Evolutionary conservation across 441 rosid species (phyloP), one percentile per base, ranked within the genome.

Genomic region (Erodium trifolium): DNA sequence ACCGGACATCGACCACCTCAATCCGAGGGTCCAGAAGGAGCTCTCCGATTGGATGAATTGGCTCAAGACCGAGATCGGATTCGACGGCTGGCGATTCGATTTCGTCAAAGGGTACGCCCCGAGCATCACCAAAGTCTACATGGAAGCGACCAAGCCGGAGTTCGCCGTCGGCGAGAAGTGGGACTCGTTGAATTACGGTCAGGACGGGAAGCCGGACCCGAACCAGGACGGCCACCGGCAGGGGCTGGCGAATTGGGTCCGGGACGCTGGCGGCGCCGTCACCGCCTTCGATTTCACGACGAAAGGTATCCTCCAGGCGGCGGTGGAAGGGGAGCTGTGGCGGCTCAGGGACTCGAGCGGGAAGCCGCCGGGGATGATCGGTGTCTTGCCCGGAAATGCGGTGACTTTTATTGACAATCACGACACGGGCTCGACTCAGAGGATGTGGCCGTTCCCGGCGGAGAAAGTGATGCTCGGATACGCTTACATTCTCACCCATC

Each of bases 391-490:
- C 0, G 73, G 68, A 67, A 88, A 83, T 14, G 98, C 98, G 0
- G 96, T 86, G 37, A 93, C 94, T 67, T 93, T 90, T 68, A 70
- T 93, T 2, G 96, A 93, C 71, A 93, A 90, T 73, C 96, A 90
- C 49, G 97, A 93, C 70, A 89, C 98, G 0, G 89, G 86, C 0
- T 87, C 96, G 16, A 82, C 94, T 39, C 91, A 87, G 27, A 64
- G 65, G 0, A 9, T 69, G 0, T 90, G 89, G 98, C 81, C 86
- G 4, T 90, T 93, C 70, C 98, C 97, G 13, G 81, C 94, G 1
- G 94, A 89, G 39, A 90, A 90, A 84, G 83, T 93, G 79, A 87
- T 93, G 92, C 88, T 79, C 47, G 97, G 97, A 71, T 93, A 93
- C 67, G 89, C 87, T 67, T 93, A 90, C 76, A 87, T 90, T 73